Base-by-base conservation (phyloP, 768 basidiomycete species). In the Calocera viscosa region DNA sequence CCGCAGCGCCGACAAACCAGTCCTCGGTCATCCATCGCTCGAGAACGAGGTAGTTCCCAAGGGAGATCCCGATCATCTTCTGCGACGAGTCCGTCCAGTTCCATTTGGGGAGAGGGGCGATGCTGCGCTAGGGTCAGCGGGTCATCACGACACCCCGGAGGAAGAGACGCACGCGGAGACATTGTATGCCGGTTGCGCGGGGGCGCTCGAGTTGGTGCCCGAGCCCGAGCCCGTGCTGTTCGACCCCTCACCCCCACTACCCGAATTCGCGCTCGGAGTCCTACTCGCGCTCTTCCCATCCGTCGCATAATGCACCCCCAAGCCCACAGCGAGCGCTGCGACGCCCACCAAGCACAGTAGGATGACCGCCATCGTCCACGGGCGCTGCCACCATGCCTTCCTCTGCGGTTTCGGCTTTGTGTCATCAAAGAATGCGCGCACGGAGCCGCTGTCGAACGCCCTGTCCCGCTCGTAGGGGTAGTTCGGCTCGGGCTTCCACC, bases 11-110 rank as follows among this genome's bases (percentile, higher is more conserved):
- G 33, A 24, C 32, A 1, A 33, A 67, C 66, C 63, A 69, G 39
- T 67, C 67, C 63, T 67, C 65, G 32, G 34, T 16, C 69, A 72
- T 69, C 71, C 71, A 72, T n/a, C 66, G 66, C 67, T 72, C 69
- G 30, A 70, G 64, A 7, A 67, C 65, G 67, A 69, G 65, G 66
- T 66, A 67, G 65, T 64, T 68, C 38, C 70, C 68, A 24, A 43
- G 60, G 64, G 68, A 70, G 68, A 70, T 68, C 1, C 71, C 71
- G 41, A 70, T 63, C 11, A 53, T 24, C 67, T 70, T 70, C 64
- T 70, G 30, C 19, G 19, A n/a, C 19, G 64, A 49, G 38, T 33
- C 22, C 0, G 43, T 65, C 70, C 70, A 72, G 34, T 68, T 47
- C 71, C 71, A 72, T 11, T 67, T 63, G 1, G 68, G 67, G 0